Percentiles rank a stretch among this genome's conserved stretches.
These are phyloP conservation scores for Exidia glandulosa DNA, from an alignment of 768 basidiomycete genomes.

Conservation along the genomic window DNA sequence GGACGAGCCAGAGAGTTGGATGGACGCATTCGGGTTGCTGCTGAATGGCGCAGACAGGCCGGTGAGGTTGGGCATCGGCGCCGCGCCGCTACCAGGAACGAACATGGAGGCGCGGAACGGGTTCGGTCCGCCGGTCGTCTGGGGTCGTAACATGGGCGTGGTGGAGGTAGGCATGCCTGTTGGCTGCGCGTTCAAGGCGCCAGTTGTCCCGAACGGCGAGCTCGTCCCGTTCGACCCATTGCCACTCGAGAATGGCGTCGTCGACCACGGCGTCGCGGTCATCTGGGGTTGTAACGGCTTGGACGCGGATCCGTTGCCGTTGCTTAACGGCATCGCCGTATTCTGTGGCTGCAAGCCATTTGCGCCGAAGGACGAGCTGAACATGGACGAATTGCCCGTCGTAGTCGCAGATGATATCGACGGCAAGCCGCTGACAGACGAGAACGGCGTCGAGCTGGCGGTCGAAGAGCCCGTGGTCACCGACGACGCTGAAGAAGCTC, in stretches of 20 bases:
- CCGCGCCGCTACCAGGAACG: not conserved
- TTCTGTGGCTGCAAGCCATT: not conserved
- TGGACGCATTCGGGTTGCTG: conserved; percentile 3
- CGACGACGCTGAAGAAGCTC: not conserved
- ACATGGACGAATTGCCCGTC: not conserved
- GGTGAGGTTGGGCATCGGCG: not conserved
- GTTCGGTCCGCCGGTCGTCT: conserved; percentile 29
- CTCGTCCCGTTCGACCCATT: conserved; percentile 4
- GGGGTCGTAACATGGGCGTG: conserved; percentile 39
- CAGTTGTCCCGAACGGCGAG: conserved; percentile 12
- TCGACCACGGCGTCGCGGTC: not conserved
- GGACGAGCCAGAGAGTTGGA: not conserved
- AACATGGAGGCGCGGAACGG: conserved; percentile 32
- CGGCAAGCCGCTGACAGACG: conserved; percentile 1
- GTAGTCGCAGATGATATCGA: not conserved
- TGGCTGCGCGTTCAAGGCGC: conserved; percentile 26
- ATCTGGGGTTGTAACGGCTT: not conserved
- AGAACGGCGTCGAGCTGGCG: conserved; percentile 1
- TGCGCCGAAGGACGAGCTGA: not conserved
- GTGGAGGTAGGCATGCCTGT: conserved; percentile 24
- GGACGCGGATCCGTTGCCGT: not conserved
- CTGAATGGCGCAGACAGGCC: not conserved
- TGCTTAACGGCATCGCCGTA: not conserved
- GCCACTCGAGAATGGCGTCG: not conserved
- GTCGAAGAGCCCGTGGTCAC: not conserved